Evolutionary conservation across 139 green algal genomes (phyloP).

Genomic region (Chlamydomonas incerta): DNA sequence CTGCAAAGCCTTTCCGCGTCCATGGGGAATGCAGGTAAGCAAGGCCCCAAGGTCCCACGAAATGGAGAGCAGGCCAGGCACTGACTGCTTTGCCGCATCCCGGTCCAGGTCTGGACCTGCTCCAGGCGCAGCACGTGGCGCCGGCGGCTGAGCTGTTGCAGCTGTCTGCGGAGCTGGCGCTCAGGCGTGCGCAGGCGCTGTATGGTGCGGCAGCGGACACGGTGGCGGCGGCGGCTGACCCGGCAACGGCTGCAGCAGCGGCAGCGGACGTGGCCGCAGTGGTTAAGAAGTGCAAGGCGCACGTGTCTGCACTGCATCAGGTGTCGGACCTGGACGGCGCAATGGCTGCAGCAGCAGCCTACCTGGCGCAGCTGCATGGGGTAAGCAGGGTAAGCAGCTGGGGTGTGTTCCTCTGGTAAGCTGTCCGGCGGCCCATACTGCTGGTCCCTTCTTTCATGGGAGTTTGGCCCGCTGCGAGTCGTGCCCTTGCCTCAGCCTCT

Average conservation of each 20-base stretch:
- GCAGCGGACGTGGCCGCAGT: background rate
- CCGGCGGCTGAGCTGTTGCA: constrained; percentile 13
- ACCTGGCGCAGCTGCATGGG: constrained; percentile 10
- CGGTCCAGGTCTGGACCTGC: constrained; percentile 17
- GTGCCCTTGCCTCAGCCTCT: too few species aligned
- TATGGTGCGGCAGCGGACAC: too few species aligned
- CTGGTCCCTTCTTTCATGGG: too few species aligned
- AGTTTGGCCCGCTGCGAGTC: too few species aligned
- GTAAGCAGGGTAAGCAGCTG: constrained; percentile 4
- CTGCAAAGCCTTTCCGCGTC: constrained; percentile 27
- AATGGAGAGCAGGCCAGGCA: too few species aligned
- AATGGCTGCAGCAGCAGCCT: background rate
- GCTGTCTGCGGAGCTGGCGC: constrained; percentile 2
- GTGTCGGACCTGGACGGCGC: background rate
- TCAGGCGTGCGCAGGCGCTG: background rate
- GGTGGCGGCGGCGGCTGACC: background rate
- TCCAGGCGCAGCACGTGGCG: constrained; percentile 1
- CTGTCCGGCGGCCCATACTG: too few species aligned
- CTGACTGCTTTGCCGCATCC: background rate
- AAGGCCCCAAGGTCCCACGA: background rate
- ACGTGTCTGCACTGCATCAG: constrained; percentile 42
- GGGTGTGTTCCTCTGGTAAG: too few species aligned
- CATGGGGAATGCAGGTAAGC: constrained; percentile 19
- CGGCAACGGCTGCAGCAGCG: background rate
- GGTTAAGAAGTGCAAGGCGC: constrained; percentile 45